A percentile compares a stretch with the other conserved stretches of the same genome.
Conservation (phyloP, 176 grass and related monocot species). For the Chloris gayana region DNA sequence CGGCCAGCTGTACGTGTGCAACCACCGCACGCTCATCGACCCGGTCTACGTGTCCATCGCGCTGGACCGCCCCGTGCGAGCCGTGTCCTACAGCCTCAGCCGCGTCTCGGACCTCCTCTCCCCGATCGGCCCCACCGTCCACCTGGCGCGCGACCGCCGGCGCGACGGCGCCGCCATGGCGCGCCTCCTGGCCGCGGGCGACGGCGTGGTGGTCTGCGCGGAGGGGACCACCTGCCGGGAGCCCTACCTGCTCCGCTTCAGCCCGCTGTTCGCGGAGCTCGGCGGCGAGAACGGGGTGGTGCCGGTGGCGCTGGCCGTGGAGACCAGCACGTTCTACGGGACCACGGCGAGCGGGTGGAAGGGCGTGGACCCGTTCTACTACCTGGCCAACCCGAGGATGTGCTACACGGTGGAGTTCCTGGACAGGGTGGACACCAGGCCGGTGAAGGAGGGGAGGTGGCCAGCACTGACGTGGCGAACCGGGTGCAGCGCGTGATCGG, state of each 20-base stretch:
- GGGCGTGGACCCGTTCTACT: conserved; percentile 65
- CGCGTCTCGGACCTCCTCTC: conserved; percentile 59
- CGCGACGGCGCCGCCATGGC: conserved; percentile 58
- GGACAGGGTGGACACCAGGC: conserved; percentile 37
- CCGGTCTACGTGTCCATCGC: conserved; percentile 76
- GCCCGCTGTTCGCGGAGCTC: conserved; percentile 75
- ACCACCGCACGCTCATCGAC: conserved; percentile 85
- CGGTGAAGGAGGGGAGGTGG: not conserved
- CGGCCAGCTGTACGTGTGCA: conserved; percentile 71
- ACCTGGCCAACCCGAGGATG: conserved; percentile 57
- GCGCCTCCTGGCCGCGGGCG: conserved; percentile 34
- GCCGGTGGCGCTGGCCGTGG: conserved; percentile 57
- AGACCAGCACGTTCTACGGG: conserved; percentile 59
- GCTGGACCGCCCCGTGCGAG: conserved; percentile 46
- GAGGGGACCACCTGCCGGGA: conserved; percentile 80
- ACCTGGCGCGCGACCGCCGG: conserved; percentile 48
- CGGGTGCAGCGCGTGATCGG: conserved; percentile 53
- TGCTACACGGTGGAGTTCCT: conserved; percentile 67
- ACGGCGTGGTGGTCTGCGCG: conserved; percentile 63
- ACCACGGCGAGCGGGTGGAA: conserved; percentile 73
- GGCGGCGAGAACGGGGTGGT: conserved; percentile 41
- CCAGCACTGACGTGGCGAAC: conserved; percentile 63
- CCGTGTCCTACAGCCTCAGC: conserved; percentile 74
- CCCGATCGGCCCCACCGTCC: conserved; percentile 59
- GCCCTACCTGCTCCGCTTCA: conserved; percentile 76